phyloP scores from a whole-genome alignment of 2,329 filamentous ascomycete genomes.

The Pestalotiopsis sp. region DNA sequence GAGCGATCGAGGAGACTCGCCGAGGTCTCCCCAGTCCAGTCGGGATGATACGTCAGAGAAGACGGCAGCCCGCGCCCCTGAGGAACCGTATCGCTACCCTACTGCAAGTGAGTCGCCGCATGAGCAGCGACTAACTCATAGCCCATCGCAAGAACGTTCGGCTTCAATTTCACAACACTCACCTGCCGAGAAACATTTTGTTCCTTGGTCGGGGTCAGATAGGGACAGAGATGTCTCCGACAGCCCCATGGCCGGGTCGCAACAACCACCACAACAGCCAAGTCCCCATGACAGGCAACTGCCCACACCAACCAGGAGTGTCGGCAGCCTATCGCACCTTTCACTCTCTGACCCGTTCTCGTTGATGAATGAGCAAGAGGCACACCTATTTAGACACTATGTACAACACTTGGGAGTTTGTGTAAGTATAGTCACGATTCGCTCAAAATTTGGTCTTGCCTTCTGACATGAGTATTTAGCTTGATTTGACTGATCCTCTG shows the following conservation, averaged over 20 bases:
- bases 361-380: slow-evolving; percentile 32
- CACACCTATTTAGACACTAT: slow-evolving; percentile 36
- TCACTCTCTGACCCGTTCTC: slow-evolving; percentile 24
- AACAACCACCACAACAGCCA: slow-evolving; percentile 2
- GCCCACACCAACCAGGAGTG: slow-evolving; percentile 14
- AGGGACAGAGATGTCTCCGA: slow-evolving; percentile 2
- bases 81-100: slow-evolving; percentile 8
- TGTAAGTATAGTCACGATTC: slow-evolving; percentile 24
- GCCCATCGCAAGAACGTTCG: neutral
- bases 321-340: slow-evolving; percentile 8
- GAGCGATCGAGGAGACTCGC: neutral
- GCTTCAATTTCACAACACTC: slow-evolving; percentile 6
- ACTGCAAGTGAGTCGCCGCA: slow-evolving; percentile 16
- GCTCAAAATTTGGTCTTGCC: neutral
- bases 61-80: neutral
- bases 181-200: slow-evolving; percentile 9
- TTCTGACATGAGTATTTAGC: slow-evolving; percentile 17
- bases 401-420: slow-evolving; percentile 36
- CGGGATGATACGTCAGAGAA: neutral
- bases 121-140: neutral
- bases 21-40: neutral
- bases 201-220: slow-evolving; percentile 6
- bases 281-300: slow-evolving; percentile 3
- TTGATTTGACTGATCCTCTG: slow-evolving; percentile 32
- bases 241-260: slow-evolving; percentile 14